Evolutionary conservation across 257 asterid genomes (phyloP).

Genomic region (Solanum chiquidenum): DNA sequence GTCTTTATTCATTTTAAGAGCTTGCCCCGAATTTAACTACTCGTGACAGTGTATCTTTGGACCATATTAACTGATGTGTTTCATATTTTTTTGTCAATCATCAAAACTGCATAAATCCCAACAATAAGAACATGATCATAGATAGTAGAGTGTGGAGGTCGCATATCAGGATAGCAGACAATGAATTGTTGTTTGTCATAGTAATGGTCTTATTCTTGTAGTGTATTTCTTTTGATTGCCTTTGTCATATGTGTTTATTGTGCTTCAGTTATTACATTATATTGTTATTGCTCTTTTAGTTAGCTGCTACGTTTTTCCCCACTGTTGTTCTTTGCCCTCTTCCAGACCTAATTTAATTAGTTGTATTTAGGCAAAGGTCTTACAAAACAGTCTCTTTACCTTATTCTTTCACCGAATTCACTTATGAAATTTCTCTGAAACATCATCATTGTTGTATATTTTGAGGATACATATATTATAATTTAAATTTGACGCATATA

Average conservation of each 20-base stretch:
- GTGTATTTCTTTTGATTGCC: neutral
- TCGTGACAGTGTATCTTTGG: no score
- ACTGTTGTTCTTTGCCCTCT: no score
- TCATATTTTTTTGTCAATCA: neutral
- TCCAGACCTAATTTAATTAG: no score
- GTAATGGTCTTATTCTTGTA: neutral
- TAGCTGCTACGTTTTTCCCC: no score
- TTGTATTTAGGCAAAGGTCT: no score
- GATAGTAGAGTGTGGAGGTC: neutral
- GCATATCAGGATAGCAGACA: rapidly evolving
- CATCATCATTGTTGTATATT: neutral
- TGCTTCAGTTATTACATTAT: neutral
- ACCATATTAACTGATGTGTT: no score
- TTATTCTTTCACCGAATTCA: no score
- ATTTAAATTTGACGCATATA: neutral
- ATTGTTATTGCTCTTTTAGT: neutral
- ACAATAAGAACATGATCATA: no score
- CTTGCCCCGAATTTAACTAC: neutral
- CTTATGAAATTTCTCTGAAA: no score
- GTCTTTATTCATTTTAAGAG: neutral
- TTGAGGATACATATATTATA: neutral
- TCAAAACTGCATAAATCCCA: neutral
- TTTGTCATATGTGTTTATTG: neutral
- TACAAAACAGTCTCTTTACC: no score
- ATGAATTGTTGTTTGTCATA: neutral